These are phyloP conservation scores for Fusarium tuaranense DNA, from an alignment of 2,329 filamentous ascomycete genomes.

Conservation along the genomic window DNA sequence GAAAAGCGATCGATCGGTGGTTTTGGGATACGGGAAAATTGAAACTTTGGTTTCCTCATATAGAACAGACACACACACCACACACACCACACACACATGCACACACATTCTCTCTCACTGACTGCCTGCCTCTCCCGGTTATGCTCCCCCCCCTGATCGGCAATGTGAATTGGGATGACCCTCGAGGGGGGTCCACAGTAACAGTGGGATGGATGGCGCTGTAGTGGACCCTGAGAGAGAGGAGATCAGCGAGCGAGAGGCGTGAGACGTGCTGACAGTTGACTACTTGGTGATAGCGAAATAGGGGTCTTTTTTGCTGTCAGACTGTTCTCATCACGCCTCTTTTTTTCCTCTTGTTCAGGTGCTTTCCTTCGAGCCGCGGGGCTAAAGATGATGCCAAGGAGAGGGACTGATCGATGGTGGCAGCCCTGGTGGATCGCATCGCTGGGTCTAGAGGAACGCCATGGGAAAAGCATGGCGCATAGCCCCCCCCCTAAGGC, in stretches of 20 bases:
- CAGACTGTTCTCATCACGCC: not conserved
- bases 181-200: conserved; percentile 6
- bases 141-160: conserved; percentile 1
- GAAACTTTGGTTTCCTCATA: conserved; percentile 5
- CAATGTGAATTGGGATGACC: conserved; percentile 10
- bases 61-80: not conserved
- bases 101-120: not conserved
- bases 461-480: not conserved
- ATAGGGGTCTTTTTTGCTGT: not conserved
- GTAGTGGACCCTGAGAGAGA: not conserved
- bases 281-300: not conserved
- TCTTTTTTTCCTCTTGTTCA: not conserved
- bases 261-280: not conserved
- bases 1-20: not conserved
- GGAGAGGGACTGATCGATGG: conserved; percentile 1
- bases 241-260: not conserved
- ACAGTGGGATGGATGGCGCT: not conserved
- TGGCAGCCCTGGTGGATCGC: conserved; percentile 4
- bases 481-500: not conserved
- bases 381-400: conserved; percentile 1
- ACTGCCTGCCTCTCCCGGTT: not conserved
- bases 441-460: not conserved
- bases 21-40: not conserved
- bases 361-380: not conserved
- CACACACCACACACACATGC: not conserved